phyloP scores from a whole-genome alignment of 768 basidiomycete genomes.

The Coprinellus aureogranulatus region DNA sequence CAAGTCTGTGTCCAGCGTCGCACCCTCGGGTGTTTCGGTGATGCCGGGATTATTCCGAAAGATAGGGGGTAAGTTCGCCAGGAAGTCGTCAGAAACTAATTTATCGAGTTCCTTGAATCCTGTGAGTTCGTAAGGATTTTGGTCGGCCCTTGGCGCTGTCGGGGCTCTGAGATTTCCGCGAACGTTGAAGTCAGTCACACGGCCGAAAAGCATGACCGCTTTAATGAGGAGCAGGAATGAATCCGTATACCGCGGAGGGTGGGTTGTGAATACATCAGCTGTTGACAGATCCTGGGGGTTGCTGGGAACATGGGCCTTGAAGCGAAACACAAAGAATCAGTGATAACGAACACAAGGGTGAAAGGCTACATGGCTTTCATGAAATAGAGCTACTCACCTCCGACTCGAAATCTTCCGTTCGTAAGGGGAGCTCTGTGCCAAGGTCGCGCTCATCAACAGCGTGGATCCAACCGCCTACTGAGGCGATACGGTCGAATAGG shows the following conservation, averaged over 20 bases:
- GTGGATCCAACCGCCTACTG: conserved; percentile 84
- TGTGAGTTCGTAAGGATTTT: conserved; percentile 65
- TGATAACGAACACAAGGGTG: neutral
- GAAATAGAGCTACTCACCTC: conserved; percentile 46
- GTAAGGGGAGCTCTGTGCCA: conserved; percentile 78
- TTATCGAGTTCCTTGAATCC: conserved; percentile 72
- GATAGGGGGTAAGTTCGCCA: conserved; percentile 66
- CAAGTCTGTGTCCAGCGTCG: conserved; percentile 73
- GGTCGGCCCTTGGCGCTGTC: conserved; percentile 65
- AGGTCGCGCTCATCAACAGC: conserved; percentile 81
- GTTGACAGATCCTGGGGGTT: conserved; percentile 75
- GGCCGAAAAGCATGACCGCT: conserved; percentile 79
- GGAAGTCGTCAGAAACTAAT: conserved; percentile 64
- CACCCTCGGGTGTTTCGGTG: conserved; percentile 55
- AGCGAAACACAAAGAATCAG: too few species aligned
- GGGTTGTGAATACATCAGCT: conserved; percentile 63
- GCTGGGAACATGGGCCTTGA: conserved; percentile 56
- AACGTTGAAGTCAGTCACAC: conserved; percentile 82
- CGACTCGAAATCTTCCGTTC: conserved; percentile 71
- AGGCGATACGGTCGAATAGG: conserved; percentile 78
- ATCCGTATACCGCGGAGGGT: conserved; percentile 78
- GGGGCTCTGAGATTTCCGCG: conserved; percentile 66
- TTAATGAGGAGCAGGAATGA: conserved; percentile 81
- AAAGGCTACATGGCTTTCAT: neutral
- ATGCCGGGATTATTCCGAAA: conserved; percentile 65